Evolutionary conservation across 768 basidiomycete genomes (phyloP).

Genomic region (Russula ochroleuca): DNA sequence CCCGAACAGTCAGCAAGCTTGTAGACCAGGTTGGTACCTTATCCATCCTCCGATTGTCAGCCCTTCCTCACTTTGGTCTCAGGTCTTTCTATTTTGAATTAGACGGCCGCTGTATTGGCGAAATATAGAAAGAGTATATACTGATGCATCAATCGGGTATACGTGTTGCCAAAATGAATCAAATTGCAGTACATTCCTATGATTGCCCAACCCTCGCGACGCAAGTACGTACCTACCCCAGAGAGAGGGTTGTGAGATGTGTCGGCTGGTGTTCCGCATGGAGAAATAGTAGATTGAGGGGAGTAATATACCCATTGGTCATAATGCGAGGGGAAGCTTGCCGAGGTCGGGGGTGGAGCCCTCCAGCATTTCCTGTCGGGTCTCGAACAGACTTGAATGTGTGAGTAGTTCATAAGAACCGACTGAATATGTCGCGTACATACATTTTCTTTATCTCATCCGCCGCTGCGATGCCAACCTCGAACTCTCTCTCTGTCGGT

Average conservation of each 20-base stretch:
- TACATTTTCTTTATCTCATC: constrained; percentile 59
- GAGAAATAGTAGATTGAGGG: neutral
- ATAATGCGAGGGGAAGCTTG: constrained; percentile 10
- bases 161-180: neutral
- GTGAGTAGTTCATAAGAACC: constrained; percentile 9
- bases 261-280: neutral
- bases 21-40: constrained; percentile 65
- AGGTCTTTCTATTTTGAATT: constrained; percentile 44
- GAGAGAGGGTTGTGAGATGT: constrained; percentile 25
- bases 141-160: neutral
- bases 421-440: constrained; percentile 29
- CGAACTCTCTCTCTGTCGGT: constrained; percentile 64
- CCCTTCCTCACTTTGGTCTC: constrained; percentile 24
- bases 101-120: neutral
- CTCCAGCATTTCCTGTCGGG: constrained; percentile 60
- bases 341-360: constrained; percentile 45
- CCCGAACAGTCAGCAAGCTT: constrained; percentile 89
- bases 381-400: constrained; percentile 52
- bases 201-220: neutral
- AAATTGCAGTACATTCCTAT: neutral
- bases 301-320: neutral
- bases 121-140: constrained; percentile 3
- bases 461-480: constrained; percentile 57
- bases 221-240: neutral
- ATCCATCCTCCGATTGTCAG: neutral